phyloP scores from a whole-genome alignment of 306 rosid genomes.

The Cucumis melo region DNA sequence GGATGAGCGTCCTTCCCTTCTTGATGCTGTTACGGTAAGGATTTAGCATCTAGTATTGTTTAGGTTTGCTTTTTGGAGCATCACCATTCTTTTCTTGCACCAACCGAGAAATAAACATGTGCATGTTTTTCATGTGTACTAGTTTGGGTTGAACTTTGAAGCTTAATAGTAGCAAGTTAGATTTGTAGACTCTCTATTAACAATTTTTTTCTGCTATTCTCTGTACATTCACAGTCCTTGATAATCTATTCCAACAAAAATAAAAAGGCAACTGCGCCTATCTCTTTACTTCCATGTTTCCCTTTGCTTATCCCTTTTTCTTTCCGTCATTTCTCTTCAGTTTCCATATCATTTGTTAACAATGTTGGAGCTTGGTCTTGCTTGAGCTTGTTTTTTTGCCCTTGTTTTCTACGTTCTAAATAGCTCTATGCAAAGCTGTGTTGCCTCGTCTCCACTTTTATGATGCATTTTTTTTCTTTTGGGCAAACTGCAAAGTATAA shows the following conservation, averaged over 20 bases:
- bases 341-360: neutral
- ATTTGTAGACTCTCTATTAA: neutral
- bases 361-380: too few relatives aligned
- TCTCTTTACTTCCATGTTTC: neutral
- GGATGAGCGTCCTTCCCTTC: constrained; percentile 69
- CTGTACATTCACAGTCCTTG: neutral
- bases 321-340: neutral
- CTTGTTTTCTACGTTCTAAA: neutral
- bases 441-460: neutral
- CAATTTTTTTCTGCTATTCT: neutral
- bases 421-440: neutral
- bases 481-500: too few relatives aligned
- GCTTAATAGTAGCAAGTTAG: neutral
- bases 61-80: neutral
- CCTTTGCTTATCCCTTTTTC: neutral
- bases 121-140: neutral
- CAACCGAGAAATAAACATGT: neutral
- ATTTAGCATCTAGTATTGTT: neutral
- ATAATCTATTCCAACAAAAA: neutral
- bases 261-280: neutral
- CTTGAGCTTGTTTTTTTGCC: neutral
- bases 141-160: neutral
- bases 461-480: neutral
- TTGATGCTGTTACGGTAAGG: constrained; percentile 53
- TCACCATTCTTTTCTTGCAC: neutral